A percentile compares a stretch with the other conserved stretches of the same genome.
Conservation (phyloP, 225 moss, liverwort and hornwort genomes). For the Sphagnum contortum region DNA sequence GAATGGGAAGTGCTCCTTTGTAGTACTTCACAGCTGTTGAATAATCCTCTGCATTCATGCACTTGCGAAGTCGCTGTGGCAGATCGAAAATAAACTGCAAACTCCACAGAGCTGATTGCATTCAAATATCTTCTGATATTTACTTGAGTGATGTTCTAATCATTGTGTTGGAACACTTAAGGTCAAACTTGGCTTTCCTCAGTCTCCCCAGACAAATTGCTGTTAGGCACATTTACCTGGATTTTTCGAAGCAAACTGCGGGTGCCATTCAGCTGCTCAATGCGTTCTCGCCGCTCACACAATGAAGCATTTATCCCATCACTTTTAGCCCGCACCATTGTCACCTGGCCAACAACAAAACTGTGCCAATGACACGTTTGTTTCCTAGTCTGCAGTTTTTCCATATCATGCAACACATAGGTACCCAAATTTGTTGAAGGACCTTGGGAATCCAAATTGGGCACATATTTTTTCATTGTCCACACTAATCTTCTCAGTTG, state of each 20-base stretch:
- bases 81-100: conserved; percentile 83
- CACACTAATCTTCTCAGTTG: too few relatives aligned
- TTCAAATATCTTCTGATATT: neutral
- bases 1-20: conserved; percentile 70
- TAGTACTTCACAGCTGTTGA: conserved; percentile 70
- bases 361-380: too few relatives aligned
- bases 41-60: conserved; percentile 61
- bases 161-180: neutral
- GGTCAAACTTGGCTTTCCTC: neutral
- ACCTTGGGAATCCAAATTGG: too few relatives aligned
- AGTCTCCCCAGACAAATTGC: too few relatives aligned
- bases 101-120: conserved; percentile 4
- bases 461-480: too few relatives aligned
- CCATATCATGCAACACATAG: too few relatives aligned
- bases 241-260: conserved; percentile 82
- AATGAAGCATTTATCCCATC: conserved; percentile 82
- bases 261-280: conserved; percentile 84
- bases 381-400: too few relatives aligned
- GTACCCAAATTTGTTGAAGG: too few relatives aligned
- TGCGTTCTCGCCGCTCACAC: conserved; percentile 78
- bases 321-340: conserved; percentile 77
- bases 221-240: conserved; percentile 27
- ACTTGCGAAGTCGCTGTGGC: conserved; percentile 77
- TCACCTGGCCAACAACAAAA: conserved; percentile 45
- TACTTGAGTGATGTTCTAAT: neutral